Percentiles rank a stretch among this genome's conserved stretches.
Evolutionary conservation across 495 filamentous ascomycete genomes (phyloP).

Genomic region (Usnea hakonensis): DNA sequence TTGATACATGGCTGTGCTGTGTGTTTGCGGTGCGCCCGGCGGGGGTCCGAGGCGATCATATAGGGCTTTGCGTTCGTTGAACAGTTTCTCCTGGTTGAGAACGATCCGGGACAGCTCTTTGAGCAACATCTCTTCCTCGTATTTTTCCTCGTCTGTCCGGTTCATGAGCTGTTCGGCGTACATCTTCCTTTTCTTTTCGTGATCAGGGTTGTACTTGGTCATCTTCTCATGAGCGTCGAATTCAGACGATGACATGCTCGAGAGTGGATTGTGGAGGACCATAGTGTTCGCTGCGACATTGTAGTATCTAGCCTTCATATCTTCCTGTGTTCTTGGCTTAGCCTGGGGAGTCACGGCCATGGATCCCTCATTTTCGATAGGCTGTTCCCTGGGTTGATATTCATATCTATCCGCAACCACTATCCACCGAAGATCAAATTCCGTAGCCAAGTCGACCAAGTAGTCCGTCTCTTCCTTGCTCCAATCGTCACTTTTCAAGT

Average conservation of each 20-base stretch:
- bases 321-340: constrained; percentile 65
- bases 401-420: constrained; percentile 93
- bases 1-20: constrained; percentile 60
- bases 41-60: constrained; percentile 79
- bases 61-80: constrained; percentile 83
- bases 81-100: constrained; percentile 68
- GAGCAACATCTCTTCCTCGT: constrained; percentile 83
- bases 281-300: constrained; percentile 76
- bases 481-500: constrained; percentile 71
- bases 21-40: constrained; percentile 48
- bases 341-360: constrained; percentile 42
- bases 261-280: constrained; percentile 69
- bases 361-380: constrained; percentile 23
- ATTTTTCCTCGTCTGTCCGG: constrained; percentile 76
- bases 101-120: constrained; percentile 86
- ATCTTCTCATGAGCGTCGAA: constrained; percentile 75
- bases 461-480: constrained; percentile 90
- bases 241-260: constrained; percentile 77
- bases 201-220: constrained; percentile 70
- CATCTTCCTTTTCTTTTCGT: constrained; percentile 71
- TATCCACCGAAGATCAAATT: constrained; percentile 81
- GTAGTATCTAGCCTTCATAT: constrained; percentile 88
- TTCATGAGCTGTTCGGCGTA: constrained; percentile 71
- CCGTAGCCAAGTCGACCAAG: constrained; percentile 60
- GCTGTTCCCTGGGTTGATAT: constrained; percentile 44